These are phyloP conservation scores for Ceratobasidium sp. DNA, from an alignment of 1,284 basidiomycete genomes.

Conservation along the genomic window DNA sequence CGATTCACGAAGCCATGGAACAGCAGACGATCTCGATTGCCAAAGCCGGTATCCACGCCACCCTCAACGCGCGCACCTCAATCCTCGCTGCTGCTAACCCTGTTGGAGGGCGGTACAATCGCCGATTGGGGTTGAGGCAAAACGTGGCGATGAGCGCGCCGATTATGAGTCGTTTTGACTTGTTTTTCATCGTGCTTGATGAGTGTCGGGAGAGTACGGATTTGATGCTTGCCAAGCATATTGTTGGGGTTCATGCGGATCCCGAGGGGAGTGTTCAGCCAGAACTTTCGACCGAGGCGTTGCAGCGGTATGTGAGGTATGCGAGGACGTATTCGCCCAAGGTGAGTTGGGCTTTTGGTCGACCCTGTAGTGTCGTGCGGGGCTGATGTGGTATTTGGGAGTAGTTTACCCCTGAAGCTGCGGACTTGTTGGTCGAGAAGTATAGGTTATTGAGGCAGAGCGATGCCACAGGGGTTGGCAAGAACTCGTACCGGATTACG, in stretches of 20 bases:
- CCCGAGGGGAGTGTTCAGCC: slow-evolving; percentile 94
- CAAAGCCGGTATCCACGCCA: slow-evolving; percentile 99
- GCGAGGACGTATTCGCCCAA: slow-evolving; percentile 97
- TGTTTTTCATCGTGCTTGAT: slow-evolving; percentile 98
- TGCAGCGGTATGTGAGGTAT: slow-evolving; percentile 97
- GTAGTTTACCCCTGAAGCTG: slow-evolving; percentile 91
- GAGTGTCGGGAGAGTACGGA: slow-evolving; percentile 96
- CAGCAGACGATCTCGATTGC: slow-evolving; percentile 99
- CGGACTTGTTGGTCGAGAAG: slow-evolving; percentile 94
- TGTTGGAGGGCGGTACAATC: slow-evolving; percentile 94
- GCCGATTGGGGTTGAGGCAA: slow-evolving; percentile 91
- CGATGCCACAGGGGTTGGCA: slow-evolving; percentile 86
- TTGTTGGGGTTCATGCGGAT: slow-evolving; percentile 97
- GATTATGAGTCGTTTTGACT: slow-evolving; percentile 99
- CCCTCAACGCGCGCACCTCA: slow-evolving; percentile 96
- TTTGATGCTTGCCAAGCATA: slow-evolving; percentile 94
- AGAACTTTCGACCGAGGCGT: slow-evolving; percentile 95
- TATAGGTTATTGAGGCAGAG: slow-evolving; percentile 94
- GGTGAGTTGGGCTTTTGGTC: slow-evolving; percentile 59
- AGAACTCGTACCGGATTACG: slow-evolving; percentile 68
- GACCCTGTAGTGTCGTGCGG: neutral
- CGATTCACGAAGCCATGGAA: slow-evolving; percentile 99
- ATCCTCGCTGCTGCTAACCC: slow-evolving; percentile 99
- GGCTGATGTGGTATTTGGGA: slow-evolving; percentile 1
- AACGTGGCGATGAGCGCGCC: slow-evolving; percentile 99